Evolutionary conservation across 208 protist genomes (phyloP), one percentile per base, ranked within the genome.

Genomic region (Porcisia hertigi): DNA sequence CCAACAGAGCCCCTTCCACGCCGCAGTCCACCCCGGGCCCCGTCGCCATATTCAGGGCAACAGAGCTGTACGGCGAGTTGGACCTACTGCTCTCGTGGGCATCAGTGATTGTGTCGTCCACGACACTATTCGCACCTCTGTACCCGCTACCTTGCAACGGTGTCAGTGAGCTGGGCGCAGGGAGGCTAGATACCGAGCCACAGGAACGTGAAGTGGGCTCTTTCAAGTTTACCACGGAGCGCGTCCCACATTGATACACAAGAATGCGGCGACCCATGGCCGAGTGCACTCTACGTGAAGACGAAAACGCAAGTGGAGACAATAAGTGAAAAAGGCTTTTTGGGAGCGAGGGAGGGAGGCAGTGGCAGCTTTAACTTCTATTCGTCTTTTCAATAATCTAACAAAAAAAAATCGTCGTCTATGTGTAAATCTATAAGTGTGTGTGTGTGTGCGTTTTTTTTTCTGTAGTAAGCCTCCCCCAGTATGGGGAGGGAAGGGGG

Each of bases 161-260:
- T 34, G 52, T 49, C 14, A 16, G 11, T 20, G 36, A 62, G 30
- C 18, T 9, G 69, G 53, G 59, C 34, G 52, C 18, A 49, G 20
- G 69, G 6, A 9, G 18, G 20, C 34, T 1, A 25, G 49, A 45
- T 30, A 30, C 16, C 39, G 69, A 72, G 43, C 4, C 18, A 49
- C 4, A 30, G 30, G 53, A 71, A 45, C 71, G 45, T 25, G 57
- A 11, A 20, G 70, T 14, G n/a, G 64, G 64, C 45, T 69, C 55
- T 20, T 47, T 73, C 55, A 81, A 9, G 18, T 49, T 71, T n/a
- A 74, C 64, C 41, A 82, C 77, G 14, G 77, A 70, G 18, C 66
- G 77, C 0, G 6, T 47, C 1, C 77, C 77, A 18, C 75, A 74
- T 45, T 82, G 72, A 65, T 82, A 82, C 4, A 77, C 73, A 41